Percentiles rank a stretch among this genome's conserved stretches.
Evolutionary conservation across 768 basidiomycete species (phyloP).

Genomic region (Lentinus brumalis): DNA sequence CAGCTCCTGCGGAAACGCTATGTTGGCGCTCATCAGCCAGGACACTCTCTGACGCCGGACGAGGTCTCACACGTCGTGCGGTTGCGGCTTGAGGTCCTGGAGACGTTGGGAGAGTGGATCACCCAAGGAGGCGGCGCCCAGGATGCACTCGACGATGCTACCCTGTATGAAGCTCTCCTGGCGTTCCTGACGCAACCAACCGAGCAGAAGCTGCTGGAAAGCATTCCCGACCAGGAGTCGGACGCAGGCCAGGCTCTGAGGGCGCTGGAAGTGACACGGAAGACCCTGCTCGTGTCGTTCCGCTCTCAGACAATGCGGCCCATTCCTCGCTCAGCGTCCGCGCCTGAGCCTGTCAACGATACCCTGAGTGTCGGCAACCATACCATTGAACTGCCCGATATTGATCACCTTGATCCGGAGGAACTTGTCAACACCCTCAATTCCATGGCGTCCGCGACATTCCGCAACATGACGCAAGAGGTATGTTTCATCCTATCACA

Average conservation of each 20-base stretch:
- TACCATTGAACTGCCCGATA: conserved; percentile 28
- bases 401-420: conserved; percentile 34
- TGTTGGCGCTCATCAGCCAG: conserved; percentile 48
- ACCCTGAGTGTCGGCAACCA: conserved; percentile 11
- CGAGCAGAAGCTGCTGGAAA: conserved; percentile 48
- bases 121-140: conserved; percentile 73
- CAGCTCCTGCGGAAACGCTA: conserved; percentile 81
- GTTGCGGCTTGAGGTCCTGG: conserved; percentile 63
- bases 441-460: conserved; percentile 72
- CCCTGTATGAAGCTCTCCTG: conserved; percentile 59
- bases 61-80: conserved; percentile 53
- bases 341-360: conserved; percentile 6
- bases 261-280: conserved; percentile 43
- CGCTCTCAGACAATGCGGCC: conserved; percentile 64
- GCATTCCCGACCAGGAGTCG: conserved; percentile 4
- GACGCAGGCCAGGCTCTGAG: conserved; percentile 12
- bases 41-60: conserved; percentile 42
- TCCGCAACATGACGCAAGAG: conserved; percentile 78
- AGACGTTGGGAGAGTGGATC: conserved; percentile 72
- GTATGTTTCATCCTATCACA: conserved; percentile 37
- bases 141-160: conserved; percentile 72
- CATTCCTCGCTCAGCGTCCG: conserved; percentile 4
- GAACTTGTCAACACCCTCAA: conserved; percentile 80
- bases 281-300: conserved; percentile 48
- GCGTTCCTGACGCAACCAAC: conserved; percentile 59